Conservation (phyloP, 805 yeast genomes). For the Cyberlindnera maritima region DNA sequence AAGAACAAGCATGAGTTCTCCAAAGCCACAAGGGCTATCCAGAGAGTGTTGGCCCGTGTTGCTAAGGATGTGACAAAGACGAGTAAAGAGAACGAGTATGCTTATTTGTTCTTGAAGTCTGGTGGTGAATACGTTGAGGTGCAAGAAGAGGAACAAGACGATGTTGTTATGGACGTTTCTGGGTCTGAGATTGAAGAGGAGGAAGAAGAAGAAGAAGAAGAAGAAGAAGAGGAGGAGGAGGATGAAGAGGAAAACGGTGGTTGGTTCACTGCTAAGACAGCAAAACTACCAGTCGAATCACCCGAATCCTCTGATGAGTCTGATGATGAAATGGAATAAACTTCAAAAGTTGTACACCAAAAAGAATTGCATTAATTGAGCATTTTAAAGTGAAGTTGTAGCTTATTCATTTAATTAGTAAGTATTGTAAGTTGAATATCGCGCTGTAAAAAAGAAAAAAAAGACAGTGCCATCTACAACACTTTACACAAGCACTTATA, state of each 20-base stretch:
- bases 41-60: slow-evolving; percentile 67
- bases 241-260: slow-evolving; percentile 27
- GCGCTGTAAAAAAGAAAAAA: no score
- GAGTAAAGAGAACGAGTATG: slow-evolving; percentile 51
- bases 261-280: slow-evolving; percentile 26
- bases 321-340: slow-evolving; percentile 14
- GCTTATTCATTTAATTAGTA: no score
- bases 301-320: slow-evolving; percentile 10
- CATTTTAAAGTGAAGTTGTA: not conserved
- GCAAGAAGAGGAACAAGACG: slow-evolving; percentile 15
- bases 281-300: slow-evolving; percentile 7
- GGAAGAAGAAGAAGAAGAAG: slow-evolving; percentile 14
- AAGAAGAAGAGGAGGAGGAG: slow-evolving; percentile 19
- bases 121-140: slow-evolving; percentile 20
- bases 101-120: slow-evolving; percentile 47
- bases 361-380: not conserved
- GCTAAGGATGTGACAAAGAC: slow-evolving; percentile 69
- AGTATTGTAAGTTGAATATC: no score
- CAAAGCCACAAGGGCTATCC: slow-evolving; percentile 64
- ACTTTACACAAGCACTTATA: no score
- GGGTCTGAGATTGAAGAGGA: slow-evolving; percentile 15
- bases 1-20: slow-evolving; percentile 59
- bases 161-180: slow-evolving; percentile 9
- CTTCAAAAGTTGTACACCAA: not conserved
- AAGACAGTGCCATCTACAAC: no score